These are phyloP conservation scores for Candida railenensis DNA, from an alignment of 805 yeast genomes.

Conservation along the genomic window DNA sequence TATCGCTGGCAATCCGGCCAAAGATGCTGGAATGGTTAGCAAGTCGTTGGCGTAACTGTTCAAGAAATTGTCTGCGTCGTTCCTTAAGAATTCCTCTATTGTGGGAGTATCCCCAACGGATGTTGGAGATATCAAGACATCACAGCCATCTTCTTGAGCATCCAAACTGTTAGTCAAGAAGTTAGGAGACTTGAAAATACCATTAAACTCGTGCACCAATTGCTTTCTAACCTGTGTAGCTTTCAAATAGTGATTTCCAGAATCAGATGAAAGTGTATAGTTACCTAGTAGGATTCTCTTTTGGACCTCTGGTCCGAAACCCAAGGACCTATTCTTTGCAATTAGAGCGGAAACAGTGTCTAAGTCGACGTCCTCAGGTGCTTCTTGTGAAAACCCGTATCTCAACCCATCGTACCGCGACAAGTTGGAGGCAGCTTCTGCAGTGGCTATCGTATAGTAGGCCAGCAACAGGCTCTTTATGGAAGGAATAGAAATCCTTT, in stretches of 20 bases:
- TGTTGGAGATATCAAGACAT: conserved; percentile 75
- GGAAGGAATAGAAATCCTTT: conserved; percentile 69
- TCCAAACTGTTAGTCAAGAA: conserved; percentile 14
- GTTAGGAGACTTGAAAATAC: conserved; percentile 55
- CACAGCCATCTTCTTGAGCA: conserved; percentile 42
- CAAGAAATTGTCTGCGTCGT: conserved; percentile 44
- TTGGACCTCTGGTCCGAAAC: conserved; percentile 82
- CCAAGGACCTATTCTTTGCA: conserved; percentile 53
- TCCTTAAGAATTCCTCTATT: conserved; percentile 40
- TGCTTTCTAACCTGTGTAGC: conserved; percentile 68
- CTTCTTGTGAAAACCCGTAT: conserved; percentile 60
- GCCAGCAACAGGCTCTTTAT: conserved; percentile 68
- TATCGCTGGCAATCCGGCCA: conserved; percentile 89
- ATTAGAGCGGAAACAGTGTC: conserved; percentile 16
- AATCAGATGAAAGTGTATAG: conserved; percentile 76
- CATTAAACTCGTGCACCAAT: conserved; percentile 65
- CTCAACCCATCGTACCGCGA: conserved; percentile 89
- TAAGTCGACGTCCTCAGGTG: background rate
- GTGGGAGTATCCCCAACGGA: conserved; percentile 56
- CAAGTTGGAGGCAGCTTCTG: conserved; percentile 92
- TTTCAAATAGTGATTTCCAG: conserved; percentile 69
- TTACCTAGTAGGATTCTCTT: conserved; percentile 84
- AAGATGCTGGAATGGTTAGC: conserved; percentile 83
- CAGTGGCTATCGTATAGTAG: conserved; percentile 84
- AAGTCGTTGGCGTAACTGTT: conserved; percentile 78